Evolutionary conservation across 2,329 filamentous ascomycete genomes (phyloP).

Genomic region (Ophiocordyceps camponoti-floridani): DNA sequence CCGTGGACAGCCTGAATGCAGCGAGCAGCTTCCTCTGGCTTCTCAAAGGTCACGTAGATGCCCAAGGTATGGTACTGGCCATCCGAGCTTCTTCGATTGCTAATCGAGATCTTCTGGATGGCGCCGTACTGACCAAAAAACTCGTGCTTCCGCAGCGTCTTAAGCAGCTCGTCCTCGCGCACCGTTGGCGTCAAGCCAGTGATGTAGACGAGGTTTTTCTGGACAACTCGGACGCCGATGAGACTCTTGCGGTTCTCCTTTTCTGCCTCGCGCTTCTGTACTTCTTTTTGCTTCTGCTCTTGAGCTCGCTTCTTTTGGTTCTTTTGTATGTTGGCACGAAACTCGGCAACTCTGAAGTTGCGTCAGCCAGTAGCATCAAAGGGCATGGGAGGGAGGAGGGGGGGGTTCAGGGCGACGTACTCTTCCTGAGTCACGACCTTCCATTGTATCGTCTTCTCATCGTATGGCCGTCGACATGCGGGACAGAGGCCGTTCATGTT

Average conservation of each 20-base stretch:
- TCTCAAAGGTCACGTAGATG: conserved; percentile 95
- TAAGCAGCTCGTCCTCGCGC: conserved; percentile 78
- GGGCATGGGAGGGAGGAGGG: background rate
- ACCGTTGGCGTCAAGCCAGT: conserved; percentile 85
- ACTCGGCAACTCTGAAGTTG: conserved; percentile 44
- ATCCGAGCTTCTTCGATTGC: conserved; percentile 69
- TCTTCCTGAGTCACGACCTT: conserved; percentile 91
- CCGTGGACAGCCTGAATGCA: conserved; percentile 91
- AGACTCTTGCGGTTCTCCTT: conserved; percentile 91
- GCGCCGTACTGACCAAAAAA: conserved; percentile 98
- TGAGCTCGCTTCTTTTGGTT: conserved; percentile 84
- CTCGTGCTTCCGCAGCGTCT: conserved; percentile 74
- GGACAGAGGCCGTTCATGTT: conserved; percentile 96
- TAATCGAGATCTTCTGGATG: conserved; percentile 97
- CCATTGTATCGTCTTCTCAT: conserved; percentile 94
- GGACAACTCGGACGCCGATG: conserved; percentile 84
- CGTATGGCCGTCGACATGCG: conserved; percentile 89
- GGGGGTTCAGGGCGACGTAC: conserved; percentile 33
- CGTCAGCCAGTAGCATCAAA: conserved; percentile 2
- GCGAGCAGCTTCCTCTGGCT: conserved; percentile 71
- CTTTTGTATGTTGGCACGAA: conserved; percentile 64
- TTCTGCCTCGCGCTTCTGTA: conserved; percentile 89
- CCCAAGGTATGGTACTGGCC: conserved; percentile 74
- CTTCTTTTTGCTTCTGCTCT: conserved; percentile 77
- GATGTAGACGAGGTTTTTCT: conserved; percentile 97